These are phyloP conservation scores for Canna indica DNA, from an alignment of 176 grass and related monocot genomes.

Conservation along the genomic window DNA sequence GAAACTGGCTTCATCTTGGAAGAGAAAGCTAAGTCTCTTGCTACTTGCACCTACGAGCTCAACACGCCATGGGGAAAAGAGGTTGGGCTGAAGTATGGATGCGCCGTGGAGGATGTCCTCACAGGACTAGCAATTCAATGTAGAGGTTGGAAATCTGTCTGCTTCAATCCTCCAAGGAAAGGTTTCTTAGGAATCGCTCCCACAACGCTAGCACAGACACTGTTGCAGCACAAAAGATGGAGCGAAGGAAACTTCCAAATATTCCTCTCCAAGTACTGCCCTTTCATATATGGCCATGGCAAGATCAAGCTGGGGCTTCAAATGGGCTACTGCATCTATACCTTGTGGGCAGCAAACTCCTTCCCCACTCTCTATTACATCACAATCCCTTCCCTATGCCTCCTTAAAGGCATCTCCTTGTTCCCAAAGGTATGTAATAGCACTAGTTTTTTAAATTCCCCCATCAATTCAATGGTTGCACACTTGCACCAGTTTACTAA, in stretches of 20 bases:
- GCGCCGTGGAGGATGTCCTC: conserved; percentile 58
- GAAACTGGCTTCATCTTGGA: conserved; percentile 36
- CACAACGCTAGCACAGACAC: conserved; percentile 40
- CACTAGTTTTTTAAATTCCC: too few species aligned
- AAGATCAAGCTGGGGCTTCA: conserved; percentile 45
- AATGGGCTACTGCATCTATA: conserved; percentile 49
- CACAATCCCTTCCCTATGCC: conserved; percentile 46
- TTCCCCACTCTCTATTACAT: conserved; percentile 55
- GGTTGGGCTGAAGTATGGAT: conserved; percentile 70
- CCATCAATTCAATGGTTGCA: neutral
- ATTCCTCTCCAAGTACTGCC: conserved; percentile 51
- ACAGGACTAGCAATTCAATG: conserved; percentile 67
- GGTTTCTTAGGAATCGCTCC: conserved; percentile 59
- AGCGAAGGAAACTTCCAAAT: conserved; percentile 48
- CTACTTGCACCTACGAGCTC: conserved; percentile 47
- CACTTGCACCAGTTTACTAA: conserved; percentile 23
- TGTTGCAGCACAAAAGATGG: conserved; percentile 92
- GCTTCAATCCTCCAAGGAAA: conserved; percentile 29
- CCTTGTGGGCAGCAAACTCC: conserved; percentile 19
- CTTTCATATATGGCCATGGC: conserved; percentile 43
- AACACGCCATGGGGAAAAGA: conserved; percentile 60
- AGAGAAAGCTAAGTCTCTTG: conserved; percentile 34
- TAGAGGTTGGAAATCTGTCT: conserved; percentile 66
- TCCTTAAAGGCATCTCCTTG: conserved; percentile 51
- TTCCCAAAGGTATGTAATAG: conserved; percentile 68